These are phyloP conservation scores for Debaryomyces sp. DNA, from an alignment of 1,139 yeast genomes.

Conservation along the genomic window DNA sequence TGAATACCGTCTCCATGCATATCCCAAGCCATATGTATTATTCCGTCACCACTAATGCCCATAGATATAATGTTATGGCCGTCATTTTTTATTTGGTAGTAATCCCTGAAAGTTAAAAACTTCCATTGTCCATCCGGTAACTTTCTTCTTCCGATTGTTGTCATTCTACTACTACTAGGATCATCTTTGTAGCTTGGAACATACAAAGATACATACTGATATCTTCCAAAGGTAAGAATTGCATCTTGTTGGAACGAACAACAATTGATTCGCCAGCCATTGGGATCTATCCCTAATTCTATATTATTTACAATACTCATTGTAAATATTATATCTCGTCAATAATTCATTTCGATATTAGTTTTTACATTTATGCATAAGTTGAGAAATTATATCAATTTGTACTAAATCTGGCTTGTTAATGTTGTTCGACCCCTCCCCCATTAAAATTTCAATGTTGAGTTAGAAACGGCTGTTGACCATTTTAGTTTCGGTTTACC, in stretches of 20 bases:
- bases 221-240: conserved; percentile 8
- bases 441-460: not conserved
- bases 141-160: not conserved
- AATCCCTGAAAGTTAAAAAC: conserved; percentile 12
- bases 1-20: conserved; percentile 18
- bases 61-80: conserved; percentile 19
- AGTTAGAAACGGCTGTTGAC: no score
- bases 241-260: conserved; percentile 13
- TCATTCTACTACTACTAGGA: not conserved
- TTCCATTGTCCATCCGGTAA: conserved; percentile 2
- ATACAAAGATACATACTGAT: conserved; percentile 9
- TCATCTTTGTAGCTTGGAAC: not conserved
- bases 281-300: conserved; percentile 4
- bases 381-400: not conserved
- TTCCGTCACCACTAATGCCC: conserved; percentile 21
- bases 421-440: not conserved
- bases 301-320: not conserved
- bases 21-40: conserved; percentile 19
- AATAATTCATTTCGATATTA: not conserved
- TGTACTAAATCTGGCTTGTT: not conserved
- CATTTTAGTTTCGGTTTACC: no score
- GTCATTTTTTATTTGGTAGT: conserved; percentile 16
- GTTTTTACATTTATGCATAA: not conserved
- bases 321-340: not conserved
- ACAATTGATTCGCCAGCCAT: conserved; percentile 11